Conservation (phyloP, 768 basidiomycete genomes). For the Leccinum longicurvipes region DNA sequence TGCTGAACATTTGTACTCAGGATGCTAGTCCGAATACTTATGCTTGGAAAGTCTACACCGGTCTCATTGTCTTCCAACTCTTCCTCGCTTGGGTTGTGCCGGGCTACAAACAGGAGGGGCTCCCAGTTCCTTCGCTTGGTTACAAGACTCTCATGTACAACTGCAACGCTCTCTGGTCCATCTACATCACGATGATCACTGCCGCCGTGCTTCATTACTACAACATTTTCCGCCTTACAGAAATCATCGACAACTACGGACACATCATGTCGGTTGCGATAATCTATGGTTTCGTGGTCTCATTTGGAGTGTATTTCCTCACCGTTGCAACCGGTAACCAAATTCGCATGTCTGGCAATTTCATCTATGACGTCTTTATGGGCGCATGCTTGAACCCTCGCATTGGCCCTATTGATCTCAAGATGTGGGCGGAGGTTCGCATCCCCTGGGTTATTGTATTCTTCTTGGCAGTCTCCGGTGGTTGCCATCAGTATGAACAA, state of each 20-base stretch:
- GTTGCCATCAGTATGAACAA: conserved; percentile 92
- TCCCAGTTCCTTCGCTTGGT: conserved; percentile 90
- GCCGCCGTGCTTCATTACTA: conserved; percentile 73
- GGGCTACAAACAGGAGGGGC: conserved; percentile 90
- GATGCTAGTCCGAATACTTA: conserved; percentile 88
- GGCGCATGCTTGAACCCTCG: conserved; percentile 93
- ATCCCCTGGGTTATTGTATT: conserved; percentile 97
- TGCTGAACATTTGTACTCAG: conserved; percentile 38
- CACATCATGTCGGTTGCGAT: conserved; percentile 94
- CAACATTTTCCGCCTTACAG: conserved; percentile 83
- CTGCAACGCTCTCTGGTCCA: conserved; percentile 87
- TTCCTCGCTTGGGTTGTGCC: conserved; percentile 88
- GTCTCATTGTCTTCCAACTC: conserved; percentile 86
- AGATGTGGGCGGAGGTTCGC: conserved; percentile 98
- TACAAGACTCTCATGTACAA: conserved; percentile 95
- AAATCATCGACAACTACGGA: conserved; percentile 95
- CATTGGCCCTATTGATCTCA: conserved; percentile 86
- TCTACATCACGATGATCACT: conserved; percentile 80
- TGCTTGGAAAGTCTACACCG: conserved; percentile 87
- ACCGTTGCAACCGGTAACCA: conserved; percentile 74
- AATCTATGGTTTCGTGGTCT: conserved; percentile 83
- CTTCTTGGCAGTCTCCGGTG: conserved; percentile 87
- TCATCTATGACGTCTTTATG: conserved; percentile 96
- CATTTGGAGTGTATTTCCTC: conserved; percentile 76
- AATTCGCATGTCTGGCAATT: conserved; percentile 92